phyloP scores from a whole-genome alignment of 1,139 yeast species.

The Wickerhamiella infanticola region DNA sequence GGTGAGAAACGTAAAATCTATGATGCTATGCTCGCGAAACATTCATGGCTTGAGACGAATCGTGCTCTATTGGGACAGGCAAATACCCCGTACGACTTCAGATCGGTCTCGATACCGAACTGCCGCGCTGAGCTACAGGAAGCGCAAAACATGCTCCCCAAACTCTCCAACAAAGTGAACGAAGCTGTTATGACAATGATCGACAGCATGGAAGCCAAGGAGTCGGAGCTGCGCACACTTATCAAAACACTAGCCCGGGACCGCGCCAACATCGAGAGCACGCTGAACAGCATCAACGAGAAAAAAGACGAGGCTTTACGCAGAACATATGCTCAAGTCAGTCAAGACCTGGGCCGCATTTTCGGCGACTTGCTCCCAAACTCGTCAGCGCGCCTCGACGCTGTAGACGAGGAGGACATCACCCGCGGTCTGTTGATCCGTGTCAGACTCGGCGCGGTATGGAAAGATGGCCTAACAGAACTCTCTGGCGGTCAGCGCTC shows the following conservation, averaged over 20 bases:
- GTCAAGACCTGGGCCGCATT: conserved; percentile 72
- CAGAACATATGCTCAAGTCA: conserved; percentile 71
- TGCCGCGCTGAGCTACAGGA: conserved; percentile 4
- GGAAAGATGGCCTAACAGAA: conserved; percentile 95
- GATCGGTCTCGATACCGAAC: conserved; percentile 1
- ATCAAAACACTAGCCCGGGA: conserved; percentile 82
- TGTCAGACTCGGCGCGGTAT: conserved; percentile 78
- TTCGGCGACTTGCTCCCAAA: conserved; percentile 83
- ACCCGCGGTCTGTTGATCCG: conserved; percentile 85
- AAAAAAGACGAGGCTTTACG: conserved; percentile 74
- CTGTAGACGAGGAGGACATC: conserved; percentile 63
- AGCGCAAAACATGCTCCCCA: conserved; percentile 8
- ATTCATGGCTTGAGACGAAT: conserved; percentile 2
- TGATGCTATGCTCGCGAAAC: not conserved
- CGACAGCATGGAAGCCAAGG: conserved; percentile 86
- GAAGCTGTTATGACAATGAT: conserved; percentile 86
- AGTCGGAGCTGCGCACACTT: conserved; percentile 60
- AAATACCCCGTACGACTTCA: conserved; percentile 5
- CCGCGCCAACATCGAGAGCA: conserved; percentile 76
- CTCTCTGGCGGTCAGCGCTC: conserved; percentile 96
- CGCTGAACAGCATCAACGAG: conserved; percentile 71
- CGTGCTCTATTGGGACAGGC: conserved; percentile 3
- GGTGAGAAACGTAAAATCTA: not conserved
- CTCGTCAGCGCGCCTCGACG: conserved; percentile 78
- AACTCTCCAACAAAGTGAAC: conserved; percentile 35